Percentiles rank a stretch among this genome's conserved stretches.
Conservation (phyloP, 78 protist genomes). For the Anaeramoeba flamelloides region DNA sequence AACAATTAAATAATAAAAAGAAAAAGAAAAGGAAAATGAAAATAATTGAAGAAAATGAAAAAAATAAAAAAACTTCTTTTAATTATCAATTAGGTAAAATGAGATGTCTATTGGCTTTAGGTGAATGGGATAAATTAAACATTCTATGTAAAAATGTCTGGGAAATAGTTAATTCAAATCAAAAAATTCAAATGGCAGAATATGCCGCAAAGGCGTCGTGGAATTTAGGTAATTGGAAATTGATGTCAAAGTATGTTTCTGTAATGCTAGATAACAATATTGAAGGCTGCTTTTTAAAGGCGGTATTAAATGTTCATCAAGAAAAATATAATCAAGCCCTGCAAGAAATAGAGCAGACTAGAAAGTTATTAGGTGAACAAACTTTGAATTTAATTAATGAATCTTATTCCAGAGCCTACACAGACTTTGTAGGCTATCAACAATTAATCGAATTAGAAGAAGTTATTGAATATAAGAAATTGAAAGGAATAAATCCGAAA, state of each 20-base stretch:
- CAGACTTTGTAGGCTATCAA: neutral
- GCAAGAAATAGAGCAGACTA: neutral
- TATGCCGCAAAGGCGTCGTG: neutral
- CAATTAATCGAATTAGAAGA: neutral
- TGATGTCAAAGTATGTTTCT: neutral
- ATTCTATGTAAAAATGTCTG: neutral
- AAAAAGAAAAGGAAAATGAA: no score
- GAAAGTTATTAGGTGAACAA: neutral
- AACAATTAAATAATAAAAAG: no score
- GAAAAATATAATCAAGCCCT: neutral
- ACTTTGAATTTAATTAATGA: neutral
- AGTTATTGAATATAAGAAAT: neutral
- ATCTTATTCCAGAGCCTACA: neutral
- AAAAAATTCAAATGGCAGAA: neutral
- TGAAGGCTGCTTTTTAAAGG: neutral
- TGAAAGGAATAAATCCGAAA: neutral
- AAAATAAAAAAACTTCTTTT: no score
- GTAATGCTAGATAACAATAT: neutral
- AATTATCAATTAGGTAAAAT: no score
- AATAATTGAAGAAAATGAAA: no score
- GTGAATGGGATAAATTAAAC: neutral
- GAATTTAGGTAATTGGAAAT: neutral
- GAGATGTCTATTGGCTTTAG: neutral
- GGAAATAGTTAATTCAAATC: neutral
- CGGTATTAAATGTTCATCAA: neutral